These are phyloP conservation scores for Jaltomata sinuosa DNA, from an alignment of 257 asterid genomes.

Conservation along the genomic window DNA sequence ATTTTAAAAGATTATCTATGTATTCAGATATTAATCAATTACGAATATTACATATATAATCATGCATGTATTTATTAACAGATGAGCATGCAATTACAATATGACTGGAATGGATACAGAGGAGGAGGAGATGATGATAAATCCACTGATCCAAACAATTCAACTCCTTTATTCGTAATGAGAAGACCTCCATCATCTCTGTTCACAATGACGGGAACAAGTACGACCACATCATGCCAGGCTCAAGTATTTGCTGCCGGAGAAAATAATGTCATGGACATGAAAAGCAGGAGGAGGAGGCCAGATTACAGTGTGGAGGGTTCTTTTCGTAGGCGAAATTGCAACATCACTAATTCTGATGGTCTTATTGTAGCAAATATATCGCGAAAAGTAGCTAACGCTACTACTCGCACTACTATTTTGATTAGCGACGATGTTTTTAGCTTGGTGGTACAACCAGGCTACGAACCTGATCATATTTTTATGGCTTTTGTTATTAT, in stretches of 20 bases:
- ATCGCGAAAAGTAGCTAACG: slow-evolving; percentile 14
- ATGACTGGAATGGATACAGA: slow-evolving; percentile 26
- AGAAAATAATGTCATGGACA: not conserved
- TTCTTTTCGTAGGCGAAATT: slow-evolving; percentile 21
- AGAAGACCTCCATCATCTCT: slow-evolving; percentile 17
- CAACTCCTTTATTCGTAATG: slow-evolving; percentile 15
- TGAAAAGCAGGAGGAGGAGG: not conserved
- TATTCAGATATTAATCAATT: not conserved
- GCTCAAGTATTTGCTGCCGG: slow-evolving; percentile 13
- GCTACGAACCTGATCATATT: slow-evolving; percentile 8
- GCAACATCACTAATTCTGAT: slow-evolving; percentile 12
- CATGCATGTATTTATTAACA: not conserved
- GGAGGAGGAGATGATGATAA: slow-evolving; percentile 8
- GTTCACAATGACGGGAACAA: not conserved
- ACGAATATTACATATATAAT: not conserved
- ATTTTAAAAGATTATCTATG: rapidly evolving
- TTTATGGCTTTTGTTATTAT: slow-evolving; percentile 28
- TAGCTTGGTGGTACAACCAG: slow-evolving; percentile 18
- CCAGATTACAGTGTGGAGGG: slow-evolving; percentile 18
- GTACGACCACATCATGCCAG: slow-evolving; percentile 8
- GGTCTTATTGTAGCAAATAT: slow-evolving; percentile 17
- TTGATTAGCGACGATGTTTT: slow-evolving; percentile 28
- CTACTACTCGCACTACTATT: not conserved
- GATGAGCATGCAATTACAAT: slow-evolving; percentile 13
- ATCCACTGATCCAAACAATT: not conserved